A percentile compares a stretch with the other conserved stretches of the same genome.
These are phyloP conservation scores for Fusarium austroafricanum DNA, from an alignment of 2,329 filamentous ascomycete genomes.

Conservation along the genomic window DNA sequence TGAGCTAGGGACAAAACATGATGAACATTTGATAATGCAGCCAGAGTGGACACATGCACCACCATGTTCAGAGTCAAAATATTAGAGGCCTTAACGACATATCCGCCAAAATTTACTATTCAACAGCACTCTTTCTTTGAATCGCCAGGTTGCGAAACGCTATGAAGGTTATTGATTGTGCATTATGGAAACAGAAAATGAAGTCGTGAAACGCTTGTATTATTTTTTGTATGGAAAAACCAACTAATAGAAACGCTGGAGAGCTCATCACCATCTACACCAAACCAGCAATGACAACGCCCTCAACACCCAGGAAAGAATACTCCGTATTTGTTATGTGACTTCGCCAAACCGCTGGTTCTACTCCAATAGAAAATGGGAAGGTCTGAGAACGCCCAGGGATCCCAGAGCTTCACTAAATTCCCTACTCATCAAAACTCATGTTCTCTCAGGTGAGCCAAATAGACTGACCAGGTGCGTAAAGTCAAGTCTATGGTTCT, in stretches of 20 bases:
- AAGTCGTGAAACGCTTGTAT: constrained; percentile 11
- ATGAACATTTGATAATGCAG: too few species aligned
- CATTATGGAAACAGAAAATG: neutral
- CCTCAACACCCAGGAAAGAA: constrained; percentile 19
- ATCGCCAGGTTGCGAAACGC: neutral
- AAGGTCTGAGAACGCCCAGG: neutral
- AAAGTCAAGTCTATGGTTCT: neutral
- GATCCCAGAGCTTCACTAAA: neutral
- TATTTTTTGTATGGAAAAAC: neutral
- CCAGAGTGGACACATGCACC: too few species aligned
- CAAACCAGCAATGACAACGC: constrained; percentile 19
- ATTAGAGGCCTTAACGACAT: too few species aligned
- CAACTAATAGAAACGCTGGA: constrained; percentile 8
- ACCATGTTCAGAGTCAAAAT: too few species aligned
- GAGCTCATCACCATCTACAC: constrained; percentile 29
- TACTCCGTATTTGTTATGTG: constrained; percentile 14
- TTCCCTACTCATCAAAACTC: neutral
- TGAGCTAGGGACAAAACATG: too few species aligned
- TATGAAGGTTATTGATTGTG: neutral
- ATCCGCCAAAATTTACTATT: too few species aligned
- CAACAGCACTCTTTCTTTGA: too few species aligned
- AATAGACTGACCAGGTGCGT: neutral
- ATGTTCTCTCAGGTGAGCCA: neutral
- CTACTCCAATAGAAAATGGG: neutral
- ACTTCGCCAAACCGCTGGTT: constrained; percentile 1